These are phyloP conservation scores for Colletotrichum eremochloae DNA, from an alignment of 2,329 filamentous ascomycete genomes.

Conservation along the genomic window DNA sequence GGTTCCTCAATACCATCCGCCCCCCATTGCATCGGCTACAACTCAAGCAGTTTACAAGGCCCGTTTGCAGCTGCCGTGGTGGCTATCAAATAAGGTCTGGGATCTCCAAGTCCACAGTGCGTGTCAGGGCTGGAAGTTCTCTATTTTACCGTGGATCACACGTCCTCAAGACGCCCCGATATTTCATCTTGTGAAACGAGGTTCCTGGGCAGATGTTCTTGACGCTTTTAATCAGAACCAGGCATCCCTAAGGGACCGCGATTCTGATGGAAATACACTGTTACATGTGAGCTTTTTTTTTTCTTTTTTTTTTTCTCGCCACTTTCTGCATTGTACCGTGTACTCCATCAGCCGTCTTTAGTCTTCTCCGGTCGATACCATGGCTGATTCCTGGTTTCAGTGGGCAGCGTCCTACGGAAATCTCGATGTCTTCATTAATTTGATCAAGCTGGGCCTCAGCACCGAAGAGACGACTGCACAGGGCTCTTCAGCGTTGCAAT, in stretches of 20 bases:
- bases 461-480: not conserved
- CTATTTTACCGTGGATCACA: not conserved
- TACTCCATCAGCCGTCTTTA: not conserved
- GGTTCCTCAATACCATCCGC: not conserved
- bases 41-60: not conserved
- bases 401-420: not conserved
- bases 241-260: not conserved
- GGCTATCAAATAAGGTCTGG: slow-evolving; percentile 1
- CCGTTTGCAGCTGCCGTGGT: slow-evolving; percentile 3
- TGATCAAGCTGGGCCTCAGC: not conserved
- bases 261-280: not conserved
- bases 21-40: not conserved
- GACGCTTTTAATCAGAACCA: not conserved
- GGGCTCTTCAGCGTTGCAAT: accelerated
- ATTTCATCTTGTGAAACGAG: accelerated
- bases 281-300: not conserved
- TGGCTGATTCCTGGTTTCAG: not conserved
- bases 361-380: not conserved
- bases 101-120: not conserved
- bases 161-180: not conserved
- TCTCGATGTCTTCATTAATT: not conserved
- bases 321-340: not conserved
- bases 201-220: not conserved
- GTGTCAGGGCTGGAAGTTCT: not conserved
- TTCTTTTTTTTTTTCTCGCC: too few relatives aligned